phyloP scores from a whole-genome alignment of 495 filamentous ascomycete genomes.

The Podospora comata region DNA sequence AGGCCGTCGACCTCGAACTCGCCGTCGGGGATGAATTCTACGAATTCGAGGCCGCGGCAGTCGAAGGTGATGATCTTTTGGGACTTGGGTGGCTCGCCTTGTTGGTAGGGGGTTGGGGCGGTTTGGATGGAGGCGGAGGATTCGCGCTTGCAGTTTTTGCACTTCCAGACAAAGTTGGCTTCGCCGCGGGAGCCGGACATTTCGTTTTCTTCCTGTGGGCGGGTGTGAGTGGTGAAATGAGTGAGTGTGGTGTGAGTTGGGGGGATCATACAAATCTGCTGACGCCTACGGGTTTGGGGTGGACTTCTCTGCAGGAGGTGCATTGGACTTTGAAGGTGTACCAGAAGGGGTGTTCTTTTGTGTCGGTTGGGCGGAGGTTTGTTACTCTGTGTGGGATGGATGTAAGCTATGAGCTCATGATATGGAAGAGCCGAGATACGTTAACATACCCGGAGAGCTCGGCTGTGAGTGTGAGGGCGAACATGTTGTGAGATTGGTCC shows the following conservation, averaged over 20 bases:
- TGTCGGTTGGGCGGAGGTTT: constrained; percentile 80
- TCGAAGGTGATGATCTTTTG: constrained; percentile 85
- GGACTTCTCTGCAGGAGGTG: constrained; percentile 86
- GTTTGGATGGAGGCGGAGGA: constrained; percentile 65
- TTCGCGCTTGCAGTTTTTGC: constrained; percentile 78
- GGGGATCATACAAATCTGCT: constrained; percentile 74
- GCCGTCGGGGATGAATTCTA: constrained; percentile 86
- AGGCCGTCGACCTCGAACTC: constrained; percentile 82
- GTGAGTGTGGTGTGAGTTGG: not conserved
- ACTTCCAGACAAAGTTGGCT: constrained; percentile 97
- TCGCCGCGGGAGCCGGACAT: constrained; percentile 88
- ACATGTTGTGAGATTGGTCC: constrained; percentile 49
- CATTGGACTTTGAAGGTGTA: constrained; percentile 98
- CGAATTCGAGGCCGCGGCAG: constrained; percentile 90
- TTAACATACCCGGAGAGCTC: constrained; percentile 63
- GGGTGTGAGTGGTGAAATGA: not conserved
- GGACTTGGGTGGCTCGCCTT: constrained; percentile 62
- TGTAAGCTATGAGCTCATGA: not conserved
- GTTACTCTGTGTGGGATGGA: constrained; percentile 64
- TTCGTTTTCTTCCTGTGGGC: constrained; percentile 70
- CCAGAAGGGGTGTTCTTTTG: constrained; percentile 74
- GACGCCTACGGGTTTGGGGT: constrained; percentile 82
- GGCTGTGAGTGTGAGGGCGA: constrained; percentile 72
- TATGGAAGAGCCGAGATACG: constrained; percentile 2
- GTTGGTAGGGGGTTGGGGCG: constrained; percentile 65